A percentile compares a stretch with the other conserved stretches of the same genome.
phyloP scores from a whole-genome alignment of 768 basidiomycete genomes.

The Leccinellum albellum region DNA sequence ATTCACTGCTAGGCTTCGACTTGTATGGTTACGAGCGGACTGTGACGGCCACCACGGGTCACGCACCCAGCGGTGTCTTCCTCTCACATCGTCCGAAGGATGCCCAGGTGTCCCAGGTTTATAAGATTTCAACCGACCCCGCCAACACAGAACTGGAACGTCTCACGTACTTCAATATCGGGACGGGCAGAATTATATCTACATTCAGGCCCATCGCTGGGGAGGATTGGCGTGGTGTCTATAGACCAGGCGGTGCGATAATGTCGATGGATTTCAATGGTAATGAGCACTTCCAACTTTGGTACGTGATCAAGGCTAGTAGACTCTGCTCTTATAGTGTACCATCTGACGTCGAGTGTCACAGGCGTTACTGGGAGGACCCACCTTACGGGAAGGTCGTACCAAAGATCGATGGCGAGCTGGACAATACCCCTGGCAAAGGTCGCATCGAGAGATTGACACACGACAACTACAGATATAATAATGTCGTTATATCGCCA shows the following conservation, averaged over 20 bases:
- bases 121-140: slow-evolving; percentile 31
- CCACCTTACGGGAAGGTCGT: slow-evolving; percentile 21
- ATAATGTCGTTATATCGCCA: slow-evolving; percentile 26
- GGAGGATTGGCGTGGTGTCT: slow-evolving; percentile 40
- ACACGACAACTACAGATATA: slow-evolving; percentile 35
- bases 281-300: slow-evolving; percentile 41
- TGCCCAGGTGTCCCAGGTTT: slow-evolving; percentile 37
- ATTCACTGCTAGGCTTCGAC: slow-evolving; percentile 22
- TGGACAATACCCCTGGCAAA: slow-evolving; percentile 37
- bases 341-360: not conserved
- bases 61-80: slow-evolving; percentile 26
- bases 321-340: not conserved
- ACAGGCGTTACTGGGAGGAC: slow-evolving; percentile 44
- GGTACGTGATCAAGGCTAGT: slow-evolving; percentile 20
- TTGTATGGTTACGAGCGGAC: slow-evolving; percentile 27
- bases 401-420: slow-evolving; percentile 36
- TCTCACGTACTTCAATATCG: slow-evolving; percentile 39
- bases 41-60: slow-evolving; percentile 7
- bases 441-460: slow-evolving; percentile 43
- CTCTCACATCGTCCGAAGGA: slow-evolving; percentile 38
- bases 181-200: slow-evolving; percentile 34
- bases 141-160: slow-evolving; percentile 27
- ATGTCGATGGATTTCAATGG: slow-evolving; percentile 41
- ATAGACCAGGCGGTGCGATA: slow-evolving; percentile 34
- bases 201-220: slow-evolving; percentile 31